Percentiles rank a stretch among this genome's conserved stretches.
Conservation (phyloP, 2,329 filamentous ascomycete genomes). For the Ophiosphaerella korrae region DNA sequence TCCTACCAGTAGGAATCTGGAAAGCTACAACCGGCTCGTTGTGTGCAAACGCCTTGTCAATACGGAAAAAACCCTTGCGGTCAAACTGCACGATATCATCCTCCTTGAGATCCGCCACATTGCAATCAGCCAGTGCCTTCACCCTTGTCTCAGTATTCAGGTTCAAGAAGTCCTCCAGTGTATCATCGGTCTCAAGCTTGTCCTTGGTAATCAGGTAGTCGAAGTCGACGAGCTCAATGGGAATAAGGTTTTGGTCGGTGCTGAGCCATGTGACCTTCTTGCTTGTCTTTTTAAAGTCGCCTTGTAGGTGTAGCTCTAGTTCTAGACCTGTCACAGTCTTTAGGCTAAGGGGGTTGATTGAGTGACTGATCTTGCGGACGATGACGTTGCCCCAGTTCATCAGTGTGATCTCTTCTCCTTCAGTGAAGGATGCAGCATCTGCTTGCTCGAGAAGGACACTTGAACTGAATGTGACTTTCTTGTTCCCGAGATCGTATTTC, state of each 20-base stretch:
- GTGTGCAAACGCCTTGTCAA: constrained; percentile 69
- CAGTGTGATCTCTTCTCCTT: constrained; percentile 89
- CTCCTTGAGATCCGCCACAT: constrained; percentile 76
- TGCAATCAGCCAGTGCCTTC: constrained; percentile 78
- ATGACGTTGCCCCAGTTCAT: constrained; percentile 97
- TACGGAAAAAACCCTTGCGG: constrained; percentile 87
- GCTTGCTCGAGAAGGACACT: constrained; percentile 83
- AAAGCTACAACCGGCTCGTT: constrained; percentile 68
- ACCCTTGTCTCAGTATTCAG: constrained; percentile 75
- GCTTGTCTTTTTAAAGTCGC: constrained; percentile 91
- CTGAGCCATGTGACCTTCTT: constrained; percentile 98
- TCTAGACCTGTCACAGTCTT: constrained; percentile 70
- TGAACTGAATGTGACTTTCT: constrained; percentile 80
- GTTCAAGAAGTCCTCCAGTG: constrained; percentile 82
- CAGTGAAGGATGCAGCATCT: constrained; percentile 79
- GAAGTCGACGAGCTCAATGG: constrained; percentile 89
- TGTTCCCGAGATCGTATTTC: constrained; percentile 87
- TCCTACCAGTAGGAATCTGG: constrained; percentile 71
- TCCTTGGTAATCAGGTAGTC: constrained; percentile 96
- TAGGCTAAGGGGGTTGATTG: constrained; percentile 53
- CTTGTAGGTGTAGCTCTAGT: constrained; percentile 85
- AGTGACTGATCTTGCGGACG: constrained; percentile 68
- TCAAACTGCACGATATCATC: constrained; percentile 96
- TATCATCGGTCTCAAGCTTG: constrained; percentile 83
- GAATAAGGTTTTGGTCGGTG: constrained; percentile 75